Evolutionary conservation across 768 basidiomycete species (phyloP), one percentile per base, ranked within the genome.

Genomic region (Suillus placidus): DNA sequence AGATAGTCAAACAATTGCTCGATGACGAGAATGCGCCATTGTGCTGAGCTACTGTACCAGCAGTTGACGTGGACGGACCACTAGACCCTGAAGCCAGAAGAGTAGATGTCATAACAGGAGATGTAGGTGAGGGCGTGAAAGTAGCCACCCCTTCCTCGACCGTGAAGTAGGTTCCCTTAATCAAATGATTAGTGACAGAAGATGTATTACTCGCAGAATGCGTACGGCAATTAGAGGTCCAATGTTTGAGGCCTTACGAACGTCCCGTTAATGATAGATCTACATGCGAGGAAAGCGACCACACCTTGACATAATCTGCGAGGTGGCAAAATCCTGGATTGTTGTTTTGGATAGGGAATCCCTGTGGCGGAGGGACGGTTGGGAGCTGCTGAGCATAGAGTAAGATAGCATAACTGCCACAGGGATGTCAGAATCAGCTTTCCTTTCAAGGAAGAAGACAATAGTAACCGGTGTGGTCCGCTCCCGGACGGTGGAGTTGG

Each of bases 391-490:
- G 93, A 10, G 78, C 72, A 75, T 87, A 88, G 47, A 93, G 76
- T 64, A 89, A 76, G 68, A 94, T 73, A 20, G 85, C 87, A 74
- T 93, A 94, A 74, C 92, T 91, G 69, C 26, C 26, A 26, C 30
- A 47, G 20, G 60, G 26, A 61, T 34, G 55, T 65, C 58, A 51
- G 20, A 45, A 26, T 34, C 4, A 16, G 23, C 12, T 20, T 35
- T 34, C 6, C 26, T 60, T 54, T 34, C 8, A 20, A 12, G 14
- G 38, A n/a, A 55, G 12, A 60, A 55, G 4, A 16, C 54, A 35
- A n/a, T n/a, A 68, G 64, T 75, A 64, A 89, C 89, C 92, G 85
- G 76, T 94, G 93, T 62, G 91, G 82, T 49, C 93, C 92, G 65
- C 85, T 87, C 37, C 91, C 90, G 34, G 80, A 73, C 23, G 88